These are phyloP conservation scores for Butyriboletus appendiculatus DNA, from an alignment of 1,284 basidiomycete species.

Conservation along the genomic window DNA sequence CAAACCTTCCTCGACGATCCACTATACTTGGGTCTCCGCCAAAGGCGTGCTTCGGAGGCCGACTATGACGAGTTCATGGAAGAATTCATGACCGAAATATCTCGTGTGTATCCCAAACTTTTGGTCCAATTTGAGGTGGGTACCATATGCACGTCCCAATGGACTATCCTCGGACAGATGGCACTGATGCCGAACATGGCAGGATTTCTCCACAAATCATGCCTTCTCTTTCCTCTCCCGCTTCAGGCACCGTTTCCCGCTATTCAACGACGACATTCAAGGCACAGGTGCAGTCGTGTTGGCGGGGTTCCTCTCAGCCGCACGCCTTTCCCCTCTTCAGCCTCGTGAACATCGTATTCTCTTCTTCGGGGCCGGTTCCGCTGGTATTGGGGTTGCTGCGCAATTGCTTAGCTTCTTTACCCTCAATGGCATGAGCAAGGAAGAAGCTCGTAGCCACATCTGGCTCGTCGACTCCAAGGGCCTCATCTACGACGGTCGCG, in stretches of 20 bases:
- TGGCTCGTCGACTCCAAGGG: conserved; percentile 90
- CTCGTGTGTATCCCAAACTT: conserved; percentile 74
- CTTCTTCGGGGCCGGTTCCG: conserved; percentile 89
- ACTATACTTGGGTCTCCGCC: conserved; percentile 85
- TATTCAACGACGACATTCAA: conserved; percentile 93
- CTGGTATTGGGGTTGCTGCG: conserved; percentile 87
- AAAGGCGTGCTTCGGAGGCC: conserved; percentile 63
- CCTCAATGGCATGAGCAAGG: conserved; percentile 69
- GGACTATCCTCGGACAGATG: not conserved
- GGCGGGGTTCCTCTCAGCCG: conserved; percentile 89
- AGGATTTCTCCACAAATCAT: conserved; percentile 87
- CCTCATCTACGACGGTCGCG: conserved; percentile 71
- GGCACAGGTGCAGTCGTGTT: conserved; percentile 93
- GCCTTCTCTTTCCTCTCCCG: conserved; percentile 82
- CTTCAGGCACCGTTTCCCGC: conserved; percentile 73
- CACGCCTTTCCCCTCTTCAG: conserved; percentile 70
- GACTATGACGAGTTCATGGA: conserved; percentile 87
- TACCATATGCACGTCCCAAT: not conserved
- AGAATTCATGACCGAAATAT: conserved; percentile 88
- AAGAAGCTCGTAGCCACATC: conserved; percentile 79
- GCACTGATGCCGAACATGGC: conserved; percentile 4
- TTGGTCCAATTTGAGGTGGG: conserved; percentile 87
- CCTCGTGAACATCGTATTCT: conserved; percentile 83
- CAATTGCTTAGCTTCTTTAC: conserved; percentile 91
- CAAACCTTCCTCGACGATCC: conserved; percentile 83